Conservation (phyloP, 78 protist genomes). For the Cyanophora paradoxa region DNA sequence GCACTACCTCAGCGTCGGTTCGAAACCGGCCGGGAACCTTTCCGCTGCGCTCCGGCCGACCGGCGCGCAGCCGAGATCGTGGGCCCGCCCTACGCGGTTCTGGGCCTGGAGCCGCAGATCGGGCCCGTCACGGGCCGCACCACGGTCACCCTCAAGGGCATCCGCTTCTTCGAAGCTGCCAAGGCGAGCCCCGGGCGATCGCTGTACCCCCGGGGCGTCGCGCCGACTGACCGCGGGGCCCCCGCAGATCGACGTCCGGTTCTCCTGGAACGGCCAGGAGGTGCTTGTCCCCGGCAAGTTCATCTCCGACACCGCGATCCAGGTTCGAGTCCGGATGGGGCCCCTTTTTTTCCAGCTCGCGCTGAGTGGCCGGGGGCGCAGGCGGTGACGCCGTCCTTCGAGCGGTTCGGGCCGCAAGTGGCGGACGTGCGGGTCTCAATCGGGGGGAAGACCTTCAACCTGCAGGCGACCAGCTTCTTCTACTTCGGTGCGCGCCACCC, state of each 20-base stretch:
- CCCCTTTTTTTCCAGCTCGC: constrained; percentile 9
- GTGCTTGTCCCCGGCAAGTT: not conserved
- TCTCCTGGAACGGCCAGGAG: constrained; percentile 12
- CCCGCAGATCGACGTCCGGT: not conserved
- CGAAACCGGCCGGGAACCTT: too few species aligned
- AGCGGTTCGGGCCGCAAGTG: too few species aligned
- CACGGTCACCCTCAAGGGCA: not conserved
- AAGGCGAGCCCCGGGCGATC: not conserved
- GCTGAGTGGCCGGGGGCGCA: too few species aligned
- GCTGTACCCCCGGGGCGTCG: too few species aligned
- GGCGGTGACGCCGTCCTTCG: too few species aligned
- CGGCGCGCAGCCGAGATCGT: constrained; percentile 21
- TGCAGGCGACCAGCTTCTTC: not conserved
- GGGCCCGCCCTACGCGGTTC: constrained; percentile 35
- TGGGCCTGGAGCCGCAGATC: not conserved
- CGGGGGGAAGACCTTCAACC: not conserved
- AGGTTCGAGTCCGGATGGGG: constrained; percentile 6
- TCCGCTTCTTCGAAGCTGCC: not conserved
- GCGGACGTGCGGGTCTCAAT: not conserved
- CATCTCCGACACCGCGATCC: not conserved
- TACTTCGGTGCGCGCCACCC: too few species aligned
- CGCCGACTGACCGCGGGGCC: too few species aligned
- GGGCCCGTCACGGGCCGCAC: constrained; percentile 25
- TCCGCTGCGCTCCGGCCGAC: not conserved
- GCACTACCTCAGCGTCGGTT: too few species aligned